phyloP scores from a whole-genome alignment of 176 grass and related monocot genomes.

The Typha latifolia region DNA sequence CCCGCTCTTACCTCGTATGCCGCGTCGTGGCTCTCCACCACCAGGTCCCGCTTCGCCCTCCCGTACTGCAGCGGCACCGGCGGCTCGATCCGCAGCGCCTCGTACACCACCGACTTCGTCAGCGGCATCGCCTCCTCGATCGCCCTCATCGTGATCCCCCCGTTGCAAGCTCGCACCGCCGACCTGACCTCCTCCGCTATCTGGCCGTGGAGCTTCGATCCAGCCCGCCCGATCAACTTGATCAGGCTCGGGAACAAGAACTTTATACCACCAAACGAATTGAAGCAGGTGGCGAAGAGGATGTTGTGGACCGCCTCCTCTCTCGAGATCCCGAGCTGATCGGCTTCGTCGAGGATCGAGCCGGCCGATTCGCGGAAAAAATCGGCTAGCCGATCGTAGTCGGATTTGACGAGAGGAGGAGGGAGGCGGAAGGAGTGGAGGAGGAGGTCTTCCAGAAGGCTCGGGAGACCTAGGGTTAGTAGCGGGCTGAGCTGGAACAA shows the following conservation, averaged over 20 bases:
- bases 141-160: slow-evolving; percentile 48
- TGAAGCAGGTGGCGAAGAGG: slow-evolving; percentile 96
- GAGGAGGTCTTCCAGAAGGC: slow-evolving; percentile 60
- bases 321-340: slow-evolving; percentile 49
- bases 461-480: slow-evolving; percentile 70
- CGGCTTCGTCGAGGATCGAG: slow-evolving; percentile 58
- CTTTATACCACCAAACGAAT: slow-evolving; percentile 86
- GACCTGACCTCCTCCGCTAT: slow-evolving; percentile 70
- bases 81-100: slow-evolving; percentile 83
- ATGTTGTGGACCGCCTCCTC: slow-evolving; percentile 91
- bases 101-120: slow-evolving; percentile 82
- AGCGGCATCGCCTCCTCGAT: slow-evolving; percentile 85
- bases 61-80: slow-evolving; percentile 96
- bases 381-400: slow-evolving; percentile 71
- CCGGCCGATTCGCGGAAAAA: slow-evolving; percentile 64
- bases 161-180: slow-evolving; percentile 40
- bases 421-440: slow-evolving; percentile 83
- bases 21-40: slow-evolving; percentile 89
- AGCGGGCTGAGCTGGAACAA: slow-evolving; percentile 76
- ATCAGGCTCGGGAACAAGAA: slow-evolving; percentile 61
- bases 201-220: slow-evolving; percentile 45
- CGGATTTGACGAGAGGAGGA: slow-evolving; percentile 50
- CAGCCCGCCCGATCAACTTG: slow-evolving; percentile 84
- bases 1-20: slow-evolving; percentile 75
- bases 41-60: slow-evolving; percentile 78